These are phyloP conservation scores for Dianthus caryophyllus DNA, from an alignment of 148 eudicot genomes.

Conservation along the genomic window DNA sequence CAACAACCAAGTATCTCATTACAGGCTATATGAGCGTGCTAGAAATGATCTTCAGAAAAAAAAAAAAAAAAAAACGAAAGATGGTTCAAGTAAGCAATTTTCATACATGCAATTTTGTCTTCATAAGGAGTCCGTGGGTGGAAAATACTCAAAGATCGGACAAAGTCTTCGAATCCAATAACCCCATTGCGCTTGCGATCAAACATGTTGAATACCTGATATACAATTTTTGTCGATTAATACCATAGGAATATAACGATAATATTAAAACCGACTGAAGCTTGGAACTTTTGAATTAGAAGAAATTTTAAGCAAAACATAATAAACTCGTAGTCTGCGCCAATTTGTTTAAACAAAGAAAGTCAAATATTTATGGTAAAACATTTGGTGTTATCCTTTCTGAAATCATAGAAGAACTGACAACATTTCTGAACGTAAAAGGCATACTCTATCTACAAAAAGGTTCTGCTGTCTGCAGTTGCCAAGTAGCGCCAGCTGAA, in stretches of 20 bases:
- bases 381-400: too few species aligned
- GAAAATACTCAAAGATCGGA: slow-evolving; percentile 59
- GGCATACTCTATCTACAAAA: slow-evolving; percentile 36
- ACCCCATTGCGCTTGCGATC: slow-evolving; percentile 60
- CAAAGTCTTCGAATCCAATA: slow-evolving; percentile 80
- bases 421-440: neutral
- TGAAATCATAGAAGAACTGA: neutral
- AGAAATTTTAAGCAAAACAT: too few species aligned
- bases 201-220: slow-evolving; percentile 64
- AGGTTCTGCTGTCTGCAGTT: slow-evolving; percentile 28
- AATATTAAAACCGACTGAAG: too few species aligned
- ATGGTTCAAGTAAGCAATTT: neutral
- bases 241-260: too few species aligned
- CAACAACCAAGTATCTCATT: neutral
- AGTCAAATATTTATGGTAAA: too few species aligned
- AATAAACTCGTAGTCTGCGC: too few species aligned
- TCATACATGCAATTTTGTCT: slow-evolving; percentile 65
- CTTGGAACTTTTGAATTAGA: too few species aligned
- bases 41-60: too few species aligned
- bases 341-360: too few species aligned
- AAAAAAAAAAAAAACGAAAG: neutral
- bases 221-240: too few species aligned
- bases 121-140: slow-evolving; percentile 64
- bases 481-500: slow-evolving; percentile 39
- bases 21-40: neutral